These are phyloP conservation scores for Reutealis trisperma DNA, from an alignment of 345 rosid species.

Conservation along the genomic window DNA sequence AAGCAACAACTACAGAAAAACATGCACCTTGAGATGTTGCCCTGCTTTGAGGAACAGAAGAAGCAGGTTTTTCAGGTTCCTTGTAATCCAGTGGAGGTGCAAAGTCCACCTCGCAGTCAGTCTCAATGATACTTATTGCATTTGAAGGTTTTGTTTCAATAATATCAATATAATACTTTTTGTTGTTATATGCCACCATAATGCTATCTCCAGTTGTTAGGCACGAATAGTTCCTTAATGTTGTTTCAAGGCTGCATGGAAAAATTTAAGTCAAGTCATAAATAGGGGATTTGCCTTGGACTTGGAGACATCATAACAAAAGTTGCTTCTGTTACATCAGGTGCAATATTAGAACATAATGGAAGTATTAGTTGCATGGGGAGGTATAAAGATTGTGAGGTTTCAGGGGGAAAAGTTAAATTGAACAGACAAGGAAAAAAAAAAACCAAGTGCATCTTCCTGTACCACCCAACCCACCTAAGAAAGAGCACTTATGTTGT, in stretches of 20 bases:
- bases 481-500: not conserved
- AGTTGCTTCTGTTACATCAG: not conserved
- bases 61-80: constrained; percentile 79
- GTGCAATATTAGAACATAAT: not conserved
- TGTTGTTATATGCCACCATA: constrained; percentile 98
- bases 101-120: constrained; percentile 99
- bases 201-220: constrained; percentile 96
- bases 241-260: constrained; percentile 82
- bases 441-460: not conserved
- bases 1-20: not conserved
- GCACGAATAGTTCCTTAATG: constrained; percentile 94
- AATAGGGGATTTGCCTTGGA: not conserved
- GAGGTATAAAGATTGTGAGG: not conserved
- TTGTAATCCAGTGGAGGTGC: constrained; percentile 98
- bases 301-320: not conserved
- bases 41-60: constrained; percentile 49
- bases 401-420: not conserved
- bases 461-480: not conserved
- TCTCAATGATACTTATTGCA: constrained; percentile 96
- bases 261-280: constrained; percentile 4
- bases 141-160: constrained; percentile 89
- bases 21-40: constrained; percentile 60
- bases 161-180: constrained; percentile 95
- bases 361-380: not conserved
- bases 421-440: not conserved